Base-by-base conservation (phyloP, 1,284 basidiomycete genomes). In the Vanrija humicola region DNA sequence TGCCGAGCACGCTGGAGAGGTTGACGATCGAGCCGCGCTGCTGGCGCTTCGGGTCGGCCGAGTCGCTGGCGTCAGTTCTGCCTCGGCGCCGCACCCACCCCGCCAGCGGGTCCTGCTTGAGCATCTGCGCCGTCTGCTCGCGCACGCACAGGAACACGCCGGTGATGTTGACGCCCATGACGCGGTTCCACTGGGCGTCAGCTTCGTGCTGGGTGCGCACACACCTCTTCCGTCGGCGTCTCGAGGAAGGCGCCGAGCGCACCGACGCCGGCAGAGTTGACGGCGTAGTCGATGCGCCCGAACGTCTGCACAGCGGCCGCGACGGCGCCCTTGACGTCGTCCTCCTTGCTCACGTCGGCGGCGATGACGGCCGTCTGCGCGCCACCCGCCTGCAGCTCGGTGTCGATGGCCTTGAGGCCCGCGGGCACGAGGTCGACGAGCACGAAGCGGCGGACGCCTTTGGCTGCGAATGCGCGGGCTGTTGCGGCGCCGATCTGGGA, bases 271-370 rank as follows among this genome's bases (percentile, higher is more conserved):
- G 69, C 69, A 40, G 62, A 64, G 54, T 72, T 72, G 38, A 68
- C 65, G 26, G 64, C 65, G 40, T 72, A 69, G 56, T 72, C 69
- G 19, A 72, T 26, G 16, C 68, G 61, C 10, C 68, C 68, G 42
- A 66, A 72, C 38, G 39, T 38, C n/a, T 47, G 28, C 1, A 57
- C 56, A 0, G 55, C 52, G 0, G 29, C 18, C 7, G 39, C 9
- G 3, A 62, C 45, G 26, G 61, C 48, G 12, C 34, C 39, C 43
- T 52, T 55, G 15, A 64, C 58, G 9, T 46, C 43, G 2, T 34
- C 44, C 26, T 58, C 55, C 46, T 61, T 46, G 26, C 54, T 48
- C 0, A 64, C 58, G 58, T 61, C 50, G 42, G 52, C 50, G 19
- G 43, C 34, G 10, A 62, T 26, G 2, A 46, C 18, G 6, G 62